Evolutionary conservation across 352 stramenopile species (phyloP).

Genomic region (Lagenidium giganteum): DNA sequence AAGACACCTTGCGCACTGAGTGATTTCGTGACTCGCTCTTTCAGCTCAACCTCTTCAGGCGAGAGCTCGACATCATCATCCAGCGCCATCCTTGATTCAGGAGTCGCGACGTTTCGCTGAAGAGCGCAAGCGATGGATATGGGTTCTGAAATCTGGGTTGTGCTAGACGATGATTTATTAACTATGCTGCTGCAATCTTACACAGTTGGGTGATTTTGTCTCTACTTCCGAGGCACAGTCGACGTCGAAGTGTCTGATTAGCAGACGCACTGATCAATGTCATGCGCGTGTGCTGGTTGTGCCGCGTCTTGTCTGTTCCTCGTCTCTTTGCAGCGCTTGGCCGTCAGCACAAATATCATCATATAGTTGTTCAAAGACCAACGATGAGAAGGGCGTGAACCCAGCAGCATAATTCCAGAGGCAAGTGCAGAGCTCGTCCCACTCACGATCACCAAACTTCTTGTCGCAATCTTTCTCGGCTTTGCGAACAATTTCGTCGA

Average conservation of each 20-base stretch:
- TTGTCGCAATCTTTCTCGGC: conserved; percentile 21
- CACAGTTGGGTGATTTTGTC: too few species aligned
- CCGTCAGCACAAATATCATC: conserved; percentile 80
- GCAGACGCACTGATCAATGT: too few species aligned
- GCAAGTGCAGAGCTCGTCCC: conserved; percentile 73
- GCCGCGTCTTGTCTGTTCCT: background rate
- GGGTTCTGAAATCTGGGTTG: too few species aligned
- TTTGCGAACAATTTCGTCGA: conserved; percentile 70
- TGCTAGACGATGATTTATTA: too few species aligned
- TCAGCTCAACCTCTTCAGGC: conserved; percentile 54
- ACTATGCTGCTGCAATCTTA: too few species aligned
- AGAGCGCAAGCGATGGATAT: too few species aligned
- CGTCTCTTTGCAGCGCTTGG: conserved; percentile 30
- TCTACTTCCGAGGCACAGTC: too few species aligned
- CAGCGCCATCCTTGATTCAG: too few species aligned
- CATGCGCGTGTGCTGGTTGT: conserved; percentile 13
- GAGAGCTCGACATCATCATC: too few species aligned
- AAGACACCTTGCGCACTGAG: conserved; percentile 63
- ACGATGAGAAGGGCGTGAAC: conserved; percentile 68
- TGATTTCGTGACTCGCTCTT: conserved; percentile 50
- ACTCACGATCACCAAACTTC: conserved; percentile 21
- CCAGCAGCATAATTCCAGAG: conserved; percentile 76
- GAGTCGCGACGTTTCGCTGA: too few species aligned
- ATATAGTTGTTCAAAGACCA: conserved; percentile 82
- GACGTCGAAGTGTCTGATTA: too few species aligned